Base-by-base conservation (phyloP, 2,329 filamentous ascomycete genomes). In the Cladophialophora carrionii region DNA sequence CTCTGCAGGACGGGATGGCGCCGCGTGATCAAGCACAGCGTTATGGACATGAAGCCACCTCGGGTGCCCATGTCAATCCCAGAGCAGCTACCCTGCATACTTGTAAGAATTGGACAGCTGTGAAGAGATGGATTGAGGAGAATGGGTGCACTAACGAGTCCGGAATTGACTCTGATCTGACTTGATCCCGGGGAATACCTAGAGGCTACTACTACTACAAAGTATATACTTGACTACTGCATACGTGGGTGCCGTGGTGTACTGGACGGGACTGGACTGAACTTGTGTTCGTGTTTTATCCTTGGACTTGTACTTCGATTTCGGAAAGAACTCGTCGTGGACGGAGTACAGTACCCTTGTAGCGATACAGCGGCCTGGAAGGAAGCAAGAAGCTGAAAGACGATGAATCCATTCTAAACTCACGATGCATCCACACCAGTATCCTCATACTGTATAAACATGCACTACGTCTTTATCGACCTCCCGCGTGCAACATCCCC, bases 401-500 rank as follows among this genome's bases (percentile, higher is more conserved):
- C 2, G 12, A 52, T 1, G 6, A 14, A 29, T 52, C 20, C 20
- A 14, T 52, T 22, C 1, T 52, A 8, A 26, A 26, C 2, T 5
- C 48, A 8, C 17, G 6, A 26, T 22, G n/a, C 22, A 51, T 20
- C 17, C 10, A 31, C 52, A 29, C 6, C 26, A 3, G 26, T 6
- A 29, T 29, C 26, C 26, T 3, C 26, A 29, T 6, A n/a, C 10
- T 17, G 4, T 17, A 51, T 26, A 14, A 22, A 2, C 20, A 4
- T 8, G n/a, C 29, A 9, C 12, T 20, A 29, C 17, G 7, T 10
- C 22, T n/a, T 6, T 12, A n/a, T 4, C 8, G 43, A 26, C 17
- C 31, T 8, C 57, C 48, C n/a, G 61, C 54, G 17, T 53, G 43
- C 32, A 83, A 74, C 74, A 87, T 84, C 43, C 78, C 78, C 68